phyloP scores from a whole-genome alignment of 495 filamentous ascomycete species.

The Penicillium bialowiezense region DNA sequence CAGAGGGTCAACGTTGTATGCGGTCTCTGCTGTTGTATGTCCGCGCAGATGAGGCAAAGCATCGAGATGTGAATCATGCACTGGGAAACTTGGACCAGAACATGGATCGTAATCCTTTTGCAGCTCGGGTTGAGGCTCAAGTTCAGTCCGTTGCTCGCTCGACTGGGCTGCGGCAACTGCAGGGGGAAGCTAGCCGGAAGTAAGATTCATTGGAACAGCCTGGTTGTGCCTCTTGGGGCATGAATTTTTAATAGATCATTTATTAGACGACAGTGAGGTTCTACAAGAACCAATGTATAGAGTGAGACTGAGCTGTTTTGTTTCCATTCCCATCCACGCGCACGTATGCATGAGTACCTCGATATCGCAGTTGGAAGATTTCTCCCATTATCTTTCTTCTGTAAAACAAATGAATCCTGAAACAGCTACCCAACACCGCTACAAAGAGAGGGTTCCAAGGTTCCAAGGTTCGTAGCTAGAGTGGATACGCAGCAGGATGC shows the following conservation, averaged over 20 bases:
- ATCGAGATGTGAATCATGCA: constrained; percentile 93
- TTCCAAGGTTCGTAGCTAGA: no score
- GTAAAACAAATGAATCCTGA: no score
- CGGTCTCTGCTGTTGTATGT: constrained; percentile 80
- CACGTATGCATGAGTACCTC: no score
- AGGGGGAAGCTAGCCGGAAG: not conserved
- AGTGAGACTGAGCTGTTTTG: no score
- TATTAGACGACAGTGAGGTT: not conserved
- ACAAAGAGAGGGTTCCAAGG: no score
- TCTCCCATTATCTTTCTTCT: no score
- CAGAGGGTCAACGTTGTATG: constrained; percentile 76
- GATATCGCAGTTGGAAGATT: no score
- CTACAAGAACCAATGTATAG: no score
- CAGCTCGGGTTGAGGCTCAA: constrained; percentile 63
- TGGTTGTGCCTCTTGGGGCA: not conserved
- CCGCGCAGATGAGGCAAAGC: constrained; percentile 87
- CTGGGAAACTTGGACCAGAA: constrained; percentile 76
- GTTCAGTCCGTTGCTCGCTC: not conserved
- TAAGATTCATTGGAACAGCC: not conserved
- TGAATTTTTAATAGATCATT: not conserved
- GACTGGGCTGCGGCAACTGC: not conserved
- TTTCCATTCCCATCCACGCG: no score
- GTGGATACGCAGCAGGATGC: no score
- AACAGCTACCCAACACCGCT: no score
- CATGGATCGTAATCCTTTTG: constrained; percentile 87